Conservation (phyloP, 2,329 filamentous ascomycete genomes). For the Apiospora aurea region DNA sequence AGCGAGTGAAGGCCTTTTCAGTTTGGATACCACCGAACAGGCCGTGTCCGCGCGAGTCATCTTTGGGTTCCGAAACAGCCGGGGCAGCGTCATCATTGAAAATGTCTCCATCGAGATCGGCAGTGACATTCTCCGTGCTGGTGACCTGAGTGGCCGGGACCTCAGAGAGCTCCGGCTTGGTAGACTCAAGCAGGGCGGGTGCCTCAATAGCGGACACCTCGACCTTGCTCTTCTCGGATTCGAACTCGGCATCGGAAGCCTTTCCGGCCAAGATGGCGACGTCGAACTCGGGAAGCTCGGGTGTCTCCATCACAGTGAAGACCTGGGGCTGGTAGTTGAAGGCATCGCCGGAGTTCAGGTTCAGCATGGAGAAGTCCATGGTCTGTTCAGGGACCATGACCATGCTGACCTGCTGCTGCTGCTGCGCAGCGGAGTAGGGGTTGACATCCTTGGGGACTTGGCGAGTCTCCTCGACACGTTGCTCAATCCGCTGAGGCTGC, state of each 20-base stretch:
- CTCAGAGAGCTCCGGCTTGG: conserved; percentile 43
- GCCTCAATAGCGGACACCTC: conserved; percentile 62
- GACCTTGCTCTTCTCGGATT: conserved; percentile 60
- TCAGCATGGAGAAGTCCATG: conserved; percentile 78
- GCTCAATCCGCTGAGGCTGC: conserved; percentile 44
- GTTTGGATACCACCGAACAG: conserved; percentile 63
- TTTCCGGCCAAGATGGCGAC: conserved; percentile 75
- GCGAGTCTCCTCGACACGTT: conserved; percentile 52
- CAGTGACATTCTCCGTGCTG: conserved; percentile 24
- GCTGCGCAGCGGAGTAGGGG: conserved; percentile 61
- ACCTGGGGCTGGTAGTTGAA: conserved; percentile 73
- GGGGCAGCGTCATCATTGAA: conserved; percentile 58
- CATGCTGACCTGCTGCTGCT: conserved; percentile 75
- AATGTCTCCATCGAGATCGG: conserved; percentile 60
- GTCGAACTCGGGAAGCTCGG: conserved; percentile 70
- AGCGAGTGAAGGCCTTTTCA: conserved; percentile 69
- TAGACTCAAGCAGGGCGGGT: conserved; percentile 41
- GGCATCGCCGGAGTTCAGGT: conserved; percentile 57
- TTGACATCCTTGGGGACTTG: conserved; percentile 71
- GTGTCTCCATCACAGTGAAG: conserved; percentile 76
- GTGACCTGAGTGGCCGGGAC: conserved; percentile 38
- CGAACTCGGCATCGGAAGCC: conserved; percentile 60
- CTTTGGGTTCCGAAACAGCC: conserved; percentile 40
- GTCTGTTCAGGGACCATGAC: conserved; percentile 82
- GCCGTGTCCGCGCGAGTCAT: conserved; percentile 36